Evolutionary conservation across 345 rosid species (phyloP).

Genomic region (Ailanthus altissimus): DNA sequence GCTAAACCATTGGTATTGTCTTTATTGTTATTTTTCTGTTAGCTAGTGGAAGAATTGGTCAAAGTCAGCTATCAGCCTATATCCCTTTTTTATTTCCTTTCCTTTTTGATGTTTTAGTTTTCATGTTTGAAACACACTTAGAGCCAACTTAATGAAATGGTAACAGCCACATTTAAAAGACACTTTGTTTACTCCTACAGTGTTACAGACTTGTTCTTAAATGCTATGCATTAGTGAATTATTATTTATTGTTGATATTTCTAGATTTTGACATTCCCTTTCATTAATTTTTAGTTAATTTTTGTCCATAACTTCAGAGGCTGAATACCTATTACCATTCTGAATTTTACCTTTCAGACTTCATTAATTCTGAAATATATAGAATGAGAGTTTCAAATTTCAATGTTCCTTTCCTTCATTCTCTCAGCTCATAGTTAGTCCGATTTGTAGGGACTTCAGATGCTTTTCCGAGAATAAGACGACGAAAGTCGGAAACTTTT

Average conservation of each 20-base stretch:
- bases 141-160: neutral
- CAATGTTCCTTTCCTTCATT: neutral
- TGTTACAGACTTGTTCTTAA: neutral
- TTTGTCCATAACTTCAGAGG: neutral
- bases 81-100: neutral
- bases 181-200: too few relatives aligned
- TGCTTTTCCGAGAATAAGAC: constrained; percentile 50
- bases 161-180: neutral
- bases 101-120: neutral
- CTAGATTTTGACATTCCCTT: neutral
- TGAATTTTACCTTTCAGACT: neutral
- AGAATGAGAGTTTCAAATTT: neutral
- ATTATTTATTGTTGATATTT: neutral
- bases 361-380: neutral
- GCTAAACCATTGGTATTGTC: neutral
- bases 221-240: neutral
- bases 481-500: constrained; percentile 82
- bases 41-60: constrained; percentile 2
- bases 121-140: neutral
- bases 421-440: neutral
- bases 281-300: constrained; percentile 8
- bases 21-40: neutral
- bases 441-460: constrained; percentile 37
- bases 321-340: neutral
- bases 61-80: neutral